phyloP scores from a whole-genome alignment of 2,329 filamentous ascomycete species.

The Cadophora gregata region DNA sequence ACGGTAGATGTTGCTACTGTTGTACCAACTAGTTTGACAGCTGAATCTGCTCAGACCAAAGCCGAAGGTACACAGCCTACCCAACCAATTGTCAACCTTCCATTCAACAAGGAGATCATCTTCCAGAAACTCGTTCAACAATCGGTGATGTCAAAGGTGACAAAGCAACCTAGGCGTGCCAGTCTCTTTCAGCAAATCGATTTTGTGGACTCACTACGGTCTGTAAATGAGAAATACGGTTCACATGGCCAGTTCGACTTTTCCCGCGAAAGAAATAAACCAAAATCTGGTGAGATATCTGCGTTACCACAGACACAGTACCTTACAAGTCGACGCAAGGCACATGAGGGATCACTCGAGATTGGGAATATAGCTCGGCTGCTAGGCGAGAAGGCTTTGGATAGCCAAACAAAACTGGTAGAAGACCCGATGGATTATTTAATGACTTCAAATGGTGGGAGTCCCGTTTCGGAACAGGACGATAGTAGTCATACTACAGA shows the following conservation, averaged over 20 bases:
- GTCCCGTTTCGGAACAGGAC: slow-evolving; percentile 61
- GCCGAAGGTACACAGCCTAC: neutral
- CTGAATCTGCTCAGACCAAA: neutral
- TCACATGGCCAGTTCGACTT: slow-evolving; percentile 40
- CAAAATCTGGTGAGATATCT: slow-evolving; percentile 14
- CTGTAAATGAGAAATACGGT: slow-evolving; percentile 43
- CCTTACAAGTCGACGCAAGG: slow-evolving; percentile 34
- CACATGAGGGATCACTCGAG: slow-evolving; percentile 24
- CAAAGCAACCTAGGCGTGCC: slow-evolving; percentile 25
- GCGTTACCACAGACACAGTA: slow-evolving; percentile 41
- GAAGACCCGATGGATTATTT: slow-evolving; percentile 35
- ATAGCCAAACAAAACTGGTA: slow-evolving; percentile 21
- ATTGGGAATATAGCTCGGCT: slow-evolving; percentile 48
- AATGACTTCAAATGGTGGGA: slow-evolving; percentile 45
- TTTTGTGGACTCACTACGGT: slow-evolving; percentile 41
- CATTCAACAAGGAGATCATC: slow-evolving; percentile 42
- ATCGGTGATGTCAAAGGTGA: neutral
- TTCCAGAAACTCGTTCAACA: slow-evolving; percentile 37
- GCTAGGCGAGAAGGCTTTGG: slow-evolving; percentile 48
- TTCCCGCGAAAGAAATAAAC: slow-evolving; percentile 23
- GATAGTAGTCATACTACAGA: slow-evolving; percentile 58
- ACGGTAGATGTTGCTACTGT: neutral
- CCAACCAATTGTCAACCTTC: slow-evolving; percentile 16
- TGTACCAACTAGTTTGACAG: neutral
- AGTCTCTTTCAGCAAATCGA: slow-evolving; percentile 42